These are phyloP conservation scores for Candida pseudofarinosa DNA, from an alignment of 805 yeast species.

Conservation along the genomic window DNA sequence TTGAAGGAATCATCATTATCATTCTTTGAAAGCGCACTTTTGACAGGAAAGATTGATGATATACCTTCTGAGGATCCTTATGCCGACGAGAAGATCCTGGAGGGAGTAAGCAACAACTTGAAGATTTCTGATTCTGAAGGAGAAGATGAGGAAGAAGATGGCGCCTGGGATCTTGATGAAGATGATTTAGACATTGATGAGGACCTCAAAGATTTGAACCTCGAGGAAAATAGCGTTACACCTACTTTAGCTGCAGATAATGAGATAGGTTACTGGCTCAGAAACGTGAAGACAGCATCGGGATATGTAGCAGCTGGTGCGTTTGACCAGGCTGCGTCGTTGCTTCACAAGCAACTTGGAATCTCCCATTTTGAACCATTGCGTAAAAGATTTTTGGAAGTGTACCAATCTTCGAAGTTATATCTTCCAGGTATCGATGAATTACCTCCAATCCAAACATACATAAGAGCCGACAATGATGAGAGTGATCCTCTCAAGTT, in stretches of 20 bases:
- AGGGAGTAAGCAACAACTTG: constrained; percentile 22
- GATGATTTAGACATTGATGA: constrained; percentile 69
- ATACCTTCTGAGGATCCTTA: constrained; percentile 44
- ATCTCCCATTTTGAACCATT: constrained; percentile 84
- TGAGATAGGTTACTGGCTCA: constrained; percentile 78
- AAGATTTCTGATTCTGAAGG: constrained; percentile 34
- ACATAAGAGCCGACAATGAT: constrained; percentile 59
- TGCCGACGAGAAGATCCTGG: constrained; percentile 18
- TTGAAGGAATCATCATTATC: constrained; percentile 66
- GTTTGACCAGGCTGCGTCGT: constrained; percentile 91
- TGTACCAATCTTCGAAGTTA: constrained; percentile 76
- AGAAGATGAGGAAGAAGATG: constrained; percentile 56
- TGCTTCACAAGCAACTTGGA: constrained; percentile 86
- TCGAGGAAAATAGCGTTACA: constrained; percentile 11
- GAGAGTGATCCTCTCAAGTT: constrained; percentile 48
- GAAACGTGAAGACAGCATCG: constrained; percentile 86
- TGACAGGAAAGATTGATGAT: constrained; percentile 68
- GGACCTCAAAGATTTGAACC: constrained; percentile 27
- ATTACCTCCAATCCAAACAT: constrained; percentile 65
- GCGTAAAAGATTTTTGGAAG: constrained; percentile 75
- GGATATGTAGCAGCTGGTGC: constrained; percentile 95
- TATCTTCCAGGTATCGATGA: constrained; percentile 72
- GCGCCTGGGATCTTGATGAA: constrained; percentile 80
- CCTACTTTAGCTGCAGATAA: constrained; percentile 33
- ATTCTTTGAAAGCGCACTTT: constrained; percentile 78